Base-by-base conservation (phyloP, 257 asterid species). In the Datura wrightii region DNA sequence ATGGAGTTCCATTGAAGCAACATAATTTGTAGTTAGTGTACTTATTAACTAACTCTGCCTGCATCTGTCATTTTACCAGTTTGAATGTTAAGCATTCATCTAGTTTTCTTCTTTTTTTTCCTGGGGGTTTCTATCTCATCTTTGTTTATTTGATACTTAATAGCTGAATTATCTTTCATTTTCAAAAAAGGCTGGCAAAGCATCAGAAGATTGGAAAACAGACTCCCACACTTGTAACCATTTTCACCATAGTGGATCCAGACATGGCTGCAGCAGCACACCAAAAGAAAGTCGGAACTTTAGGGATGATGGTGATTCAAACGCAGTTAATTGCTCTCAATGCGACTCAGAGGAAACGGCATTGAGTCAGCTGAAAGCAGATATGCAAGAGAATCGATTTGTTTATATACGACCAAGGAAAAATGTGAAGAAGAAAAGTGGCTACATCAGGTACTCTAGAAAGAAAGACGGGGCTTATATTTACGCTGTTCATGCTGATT, bases 401-500 rank as follows among this genome's bases (percentile, higher is more conserved):
- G 83, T 88, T 59, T 95, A 94, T 79, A 88, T 92, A 62, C 90
- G 93, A 14, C 99, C 97, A 0, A 89, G 96, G 86, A 76, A 19
- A 63, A 84, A 34, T 16, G 80, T 48, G 19, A 74, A 86, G 15
- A 90, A 87, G 88, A 87, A 86, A 72, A 83, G 63, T 56, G 92
- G 85, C 69, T 89, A 91, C 85, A 74, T 94, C 50, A 87, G 86
- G 55, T 93, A 94, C 48, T 62, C 84, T 7, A 91, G 98, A 88
- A 90, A 83, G 92, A 86, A 85, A 60, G 94, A 89, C 16, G 89
- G 89, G 15, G 90, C 89, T 52, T 87, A 62, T 70, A 34, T 89
- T 5, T 95, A 93, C 34, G 94, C 93, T 39, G 95, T 88, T 48
- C 98, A 94, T 85, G 99, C 97, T 1, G 99, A 95, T 88, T 95